phyloP scores from a whole-genome alignment of 78 protist species.

The Polysphondylium violaceum region DNA sequence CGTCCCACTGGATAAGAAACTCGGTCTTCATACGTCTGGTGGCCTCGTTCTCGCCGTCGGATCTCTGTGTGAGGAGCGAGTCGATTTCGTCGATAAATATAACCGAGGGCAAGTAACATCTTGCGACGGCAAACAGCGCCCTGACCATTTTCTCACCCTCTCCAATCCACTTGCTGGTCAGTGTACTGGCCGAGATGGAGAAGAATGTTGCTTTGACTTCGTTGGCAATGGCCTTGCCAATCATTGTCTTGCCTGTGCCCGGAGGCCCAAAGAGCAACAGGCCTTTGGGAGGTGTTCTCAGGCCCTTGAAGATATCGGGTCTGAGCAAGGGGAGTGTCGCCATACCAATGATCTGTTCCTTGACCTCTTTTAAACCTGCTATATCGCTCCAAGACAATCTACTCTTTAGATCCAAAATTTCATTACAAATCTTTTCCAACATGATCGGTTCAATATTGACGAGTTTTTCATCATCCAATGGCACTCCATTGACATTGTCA shows the following conservation, averaged over 20 bases:
- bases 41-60: slow-evolving; percentile 83
- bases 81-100: slow-evolving; percentile 95
- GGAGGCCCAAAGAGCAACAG: slow-evolving; percentile 90
- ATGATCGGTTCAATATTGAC: slow-evolving; percentile 49
- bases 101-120: slow-evolving; percentile 78
- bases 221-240: slow-evolving; percentile 96
- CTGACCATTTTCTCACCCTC: slow-evolving; percentile 93
- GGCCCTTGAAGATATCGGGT: slow-evolving; percentile 83
- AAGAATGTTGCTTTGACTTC: slow-evolving; percentile 97
- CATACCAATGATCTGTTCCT: slow-evolving; percentile 72
- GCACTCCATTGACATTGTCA: slow-evolving; percentile 65
- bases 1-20: slow-evolving; percentile 87
- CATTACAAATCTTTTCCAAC: slow-evolving; percentile 71
- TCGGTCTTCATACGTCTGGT: slow-evolving; percentile 89
- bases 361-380: slow-evolving; percentile 80
- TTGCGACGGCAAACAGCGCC: slow-evolving; percentile 91
- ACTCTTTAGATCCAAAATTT: slow-evolving; percentile 33
- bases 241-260: slow-evolving; percentile 88
- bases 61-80: slow-evolving; percentile 74
- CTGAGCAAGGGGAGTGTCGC: slow-evolving; percentile 68
- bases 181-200: slow-evolving; percentile 93
- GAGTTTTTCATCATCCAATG: slow-evolving; percentile 66
- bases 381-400: slow-evolving; percentile 55
- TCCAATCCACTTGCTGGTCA: slow-evolving; percentile 92
- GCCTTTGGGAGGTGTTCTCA: slow-evolving; percentile 83